These are phyloP conservation scores for Crepidotus sp. DNA, from an alignment of 1,284 basidiomycete species.

Conservation along the genomic window DNA sequence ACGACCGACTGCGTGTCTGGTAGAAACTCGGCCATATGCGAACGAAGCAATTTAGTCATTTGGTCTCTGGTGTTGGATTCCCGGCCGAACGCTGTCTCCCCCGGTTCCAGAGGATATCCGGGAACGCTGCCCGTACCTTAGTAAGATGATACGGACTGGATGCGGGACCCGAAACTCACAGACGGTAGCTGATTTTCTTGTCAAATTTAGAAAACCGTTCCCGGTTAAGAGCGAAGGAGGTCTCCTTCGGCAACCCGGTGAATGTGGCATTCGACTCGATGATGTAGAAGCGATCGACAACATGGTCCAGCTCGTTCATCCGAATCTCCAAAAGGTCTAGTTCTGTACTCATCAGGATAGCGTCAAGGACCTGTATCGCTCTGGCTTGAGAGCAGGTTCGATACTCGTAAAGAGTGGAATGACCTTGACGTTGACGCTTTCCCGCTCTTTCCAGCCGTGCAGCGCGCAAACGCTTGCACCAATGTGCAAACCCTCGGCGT, in stretches of 20 bases:
- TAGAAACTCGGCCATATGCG: constrained; percentile 27
- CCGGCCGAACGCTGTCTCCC: constrained; percentile 34
- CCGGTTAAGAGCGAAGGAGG: constrained; percentile 40
- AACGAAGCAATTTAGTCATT: constrained; percentile 38
- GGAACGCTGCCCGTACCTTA: constrained; percentile 25
- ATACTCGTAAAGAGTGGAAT: constrained; percentile 34
- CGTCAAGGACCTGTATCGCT: constrained; percentile 24
- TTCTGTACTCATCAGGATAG: constrained; percentile 51
- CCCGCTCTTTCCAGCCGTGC: constrained; percentile 45
- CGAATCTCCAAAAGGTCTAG: constrained; percentile 64
- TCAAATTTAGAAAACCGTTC: constrained; percentile 43
- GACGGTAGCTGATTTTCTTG: constrained; percentile 45
- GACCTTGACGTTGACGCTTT: constrained; percentile 26
- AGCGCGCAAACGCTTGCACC: constrained; percentile 37
- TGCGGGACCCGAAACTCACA: constrained; percentile 26
- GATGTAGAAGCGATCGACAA: constrained; percentile 60
- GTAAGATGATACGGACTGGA: neutral
- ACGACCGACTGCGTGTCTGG: constrained; percentile 36
- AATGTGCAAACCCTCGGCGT: constrained; percentile 43
- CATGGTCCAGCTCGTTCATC: constrained; percentile 51
- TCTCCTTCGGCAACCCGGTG: constrained; percentile 50
- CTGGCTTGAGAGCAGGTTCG: constrained; percentile 20
- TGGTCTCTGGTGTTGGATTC: constrained; percentile 30
- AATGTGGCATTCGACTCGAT: constrained; percentile 59
- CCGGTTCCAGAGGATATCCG: constrained; percentile 29